Base-by-base conservation (phyloP, 2,329 filamentous ascomycete genomes). In the Cladosporium velox region DNA sequence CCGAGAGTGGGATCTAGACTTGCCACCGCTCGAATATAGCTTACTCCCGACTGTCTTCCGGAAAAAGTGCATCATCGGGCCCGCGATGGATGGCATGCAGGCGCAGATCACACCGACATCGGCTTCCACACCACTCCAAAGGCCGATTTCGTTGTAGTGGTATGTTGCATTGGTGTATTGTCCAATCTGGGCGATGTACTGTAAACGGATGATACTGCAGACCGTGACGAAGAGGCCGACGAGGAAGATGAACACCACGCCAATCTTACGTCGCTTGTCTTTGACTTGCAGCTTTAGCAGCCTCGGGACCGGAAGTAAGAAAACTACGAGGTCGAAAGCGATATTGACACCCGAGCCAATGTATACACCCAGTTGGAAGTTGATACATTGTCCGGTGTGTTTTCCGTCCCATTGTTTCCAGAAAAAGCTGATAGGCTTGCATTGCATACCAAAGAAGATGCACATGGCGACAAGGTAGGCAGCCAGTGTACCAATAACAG, bases 41-140 rank as follows among this genome's bases (percentile, higher is more conserved):
- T 62, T 62, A 47, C 59, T 62, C 6, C 28, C 44, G 12, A 62
- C 44, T 21, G n/a, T 62, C 10, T 35, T 35, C n/a, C 41, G 44
- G 59, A 62, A 62, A 30, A 62, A 62, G 47, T 62, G 34, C 47
- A 62, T 26, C 21, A 62, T 28, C 15, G 59, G 59, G 30, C 59
- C 59, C 18, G 47, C 47, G 14, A 62, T 68, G 3, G 70, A 67
- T 0, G 71, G 71, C 59, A 73, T 70, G 65, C 71, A 73, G 30
- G 70, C 69, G 57, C 70, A 73, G 32, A 73, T 65, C 12, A 71
- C 44, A 18, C 67, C 69, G 18, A 69, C 61, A 28, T 70, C 67
- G 51, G 62, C 64, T 64, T 73, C 70, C 21, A 73, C 60, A 30
- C 66, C 55, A 28, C 64, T 67, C 71, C 70, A 73, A 44, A 71